These are phyloP conservation scores for Rhizodiscina lignyota DNA, from an alignment of 495 filamentous ascomycete species.

Conservation along the genomic window DNA sequence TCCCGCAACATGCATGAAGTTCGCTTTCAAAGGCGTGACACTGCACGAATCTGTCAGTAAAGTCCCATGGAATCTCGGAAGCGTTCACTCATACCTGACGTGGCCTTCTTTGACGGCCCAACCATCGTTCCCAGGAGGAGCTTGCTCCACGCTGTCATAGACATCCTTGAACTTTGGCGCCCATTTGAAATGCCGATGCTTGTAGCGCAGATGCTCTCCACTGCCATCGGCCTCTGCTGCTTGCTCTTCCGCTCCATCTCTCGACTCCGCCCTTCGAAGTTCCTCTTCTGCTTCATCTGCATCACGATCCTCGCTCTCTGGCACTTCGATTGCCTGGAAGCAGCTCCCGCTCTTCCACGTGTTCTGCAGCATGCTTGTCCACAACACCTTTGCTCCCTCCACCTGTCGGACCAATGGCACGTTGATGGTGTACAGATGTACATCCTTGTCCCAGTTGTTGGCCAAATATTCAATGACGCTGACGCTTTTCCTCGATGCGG, in stretches of 20 bases:
- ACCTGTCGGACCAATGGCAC: slow-evolving; percentile 61
- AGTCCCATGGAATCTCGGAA: not conserved
- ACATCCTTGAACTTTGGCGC: slow-evolving; percentile 76
- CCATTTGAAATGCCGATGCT: slow-evolving; percentile 88
- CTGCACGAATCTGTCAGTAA: slow-evolving; percentile 24
- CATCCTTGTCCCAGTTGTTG: slow-evolving; percentile 53
- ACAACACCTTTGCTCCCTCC: slow-evolving; percentile 50
- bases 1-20: slow-evolving; percentile 63
- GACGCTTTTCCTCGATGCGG: slow-evolving; percentile 52
- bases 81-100: slow-evolving; percentile 51
- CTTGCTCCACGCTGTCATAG: slow-evolving; percentile 63
- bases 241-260: slow-evolving; percentile 16
- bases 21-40: slow-evolving; percentile 79
- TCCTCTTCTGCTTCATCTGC: slow-evolving; percentile 40
- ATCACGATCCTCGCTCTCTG: slow-evolving; percentile 27
- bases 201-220: slow-evolving; percentile 23
- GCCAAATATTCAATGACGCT: slow-evolving; percentile 61
- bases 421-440: slow-evolving; percentile 78
- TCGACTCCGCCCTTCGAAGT: slow-evolving; percentile 38
- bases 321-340: slow-evolving; percentile 56
- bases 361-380: slow-evolving; percentile 74
- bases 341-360: slow-evolving; percentile 69
- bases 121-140: slow-evolving; percentile 75
- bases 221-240: slow-evolving; percentile 6
- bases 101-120: slow-evolving; percentile 81